Base-by-base conservation (phyloP, 1,284 basidiomycete species). In the Taiwanofungus camphoratus region DNA sequence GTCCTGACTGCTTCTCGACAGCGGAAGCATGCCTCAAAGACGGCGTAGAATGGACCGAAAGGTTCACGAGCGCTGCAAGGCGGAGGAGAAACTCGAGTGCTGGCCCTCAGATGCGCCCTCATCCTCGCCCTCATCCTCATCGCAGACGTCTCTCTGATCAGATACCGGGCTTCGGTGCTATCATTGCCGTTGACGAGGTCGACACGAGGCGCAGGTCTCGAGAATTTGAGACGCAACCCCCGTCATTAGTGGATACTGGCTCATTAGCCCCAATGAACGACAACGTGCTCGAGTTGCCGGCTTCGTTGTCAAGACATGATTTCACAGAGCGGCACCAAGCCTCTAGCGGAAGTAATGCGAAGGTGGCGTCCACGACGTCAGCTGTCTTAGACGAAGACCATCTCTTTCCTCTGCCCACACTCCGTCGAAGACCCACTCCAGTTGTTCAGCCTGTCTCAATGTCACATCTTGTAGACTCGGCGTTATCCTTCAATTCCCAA, bases 101-200 rank as follows among this genome's bases (percentile, higher is more conserved):
- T 1, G 67, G 68, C 21, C 38, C 51, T 3, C 41, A 45, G 21
- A 30, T 48, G 2, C 49, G 48, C 32, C 41, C 34, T 19, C 49
- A 38, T 12, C 15, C 39, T 9, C 57, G 49, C 41, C n/a, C n/a
- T n/a, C 41, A 32, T 19, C 49, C 38, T 12, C 15, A 38, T 9
- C 57, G 49, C 41, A 54, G 47, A 23, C 51, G 50, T 36, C 46
- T 61, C 8, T 40, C 45, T 31, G 56, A 54, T 9, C 51, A 46
- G 23, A 41, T 54, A 26, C 60, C 56, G 20, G 57, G 55, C 12
- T 59, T 59, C 36, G 60, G 50, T 34, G 44, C 65, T 11, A 52
- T 63, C 44, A 65, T 82, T 27, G 73, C 62, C 2, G 77, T 82
- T 0, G 81, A 84, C 50, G 80, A 84, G 54, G 70, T 79, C 2